Base-by-base conservation (phyloP, 1,284 basidiomycete species). In the Sanghuangporus sanghuang region DNA sequence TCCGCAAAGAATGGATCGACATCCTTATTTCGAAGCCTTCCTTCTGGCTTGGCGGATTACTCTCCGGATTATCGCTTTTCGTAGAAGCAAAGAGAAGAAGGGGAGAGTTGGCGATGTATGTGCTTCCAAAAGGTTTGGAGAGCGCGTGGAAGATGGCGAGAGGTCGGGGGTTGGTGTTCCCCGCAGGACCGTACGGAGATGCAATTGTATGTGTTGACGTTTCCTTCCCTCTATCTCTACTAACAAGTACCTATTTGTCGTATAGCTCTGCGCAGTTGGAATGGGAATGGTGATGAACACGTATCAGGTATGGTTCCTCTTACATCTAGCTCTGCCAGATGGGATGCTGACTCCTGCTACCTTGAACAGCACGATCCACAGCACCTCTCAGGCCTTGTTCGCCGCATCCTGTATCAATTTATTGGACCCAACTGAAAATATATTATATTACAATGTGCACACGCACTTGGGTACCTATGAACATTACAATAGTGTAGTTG, bases 41-140 rank as follows among this genome's bases (percentile, higher is more conserved):
- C n/a, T 92, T 87, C 75, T 92, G 85, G 83, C 44, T 93, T 4
- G 82, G 87, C 5, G 96, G 95, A 0, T 82, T 95, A 64, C 73
- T 87, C 5, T 84, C 91, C 8, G 93, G 90, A 16, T 70, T 96
- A 2, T 84, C 92, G 12, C 78, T 98, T 46, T 87, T 98, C 62
- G 83, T 96, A 3, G 96, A 99, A 72, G 94, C 95, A 71, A 89
- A 86, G 74, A 79, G 86, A 58, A 79, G 94, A 14, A 81, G 93
- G 12, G 86, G 85, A 2, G 94, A 96, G 75, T 77, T 96, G 67
- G 94, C 96, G 35, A 96, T 97, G 89, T 99, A 96, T 74, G 94
- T 95, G 3, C 77, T 98, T 46, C 96, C 96, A n/a, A 93, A 95
- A 74, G 92, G 86, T 0, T 74, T 96, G 52, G 94, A 96, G 77